Percentiles rank a stretch among this genome's conserved stretches.
phyloP scores from a whole-genome alignment of 148 eudicot species.

The Chenopodium formosanum region DNA sequence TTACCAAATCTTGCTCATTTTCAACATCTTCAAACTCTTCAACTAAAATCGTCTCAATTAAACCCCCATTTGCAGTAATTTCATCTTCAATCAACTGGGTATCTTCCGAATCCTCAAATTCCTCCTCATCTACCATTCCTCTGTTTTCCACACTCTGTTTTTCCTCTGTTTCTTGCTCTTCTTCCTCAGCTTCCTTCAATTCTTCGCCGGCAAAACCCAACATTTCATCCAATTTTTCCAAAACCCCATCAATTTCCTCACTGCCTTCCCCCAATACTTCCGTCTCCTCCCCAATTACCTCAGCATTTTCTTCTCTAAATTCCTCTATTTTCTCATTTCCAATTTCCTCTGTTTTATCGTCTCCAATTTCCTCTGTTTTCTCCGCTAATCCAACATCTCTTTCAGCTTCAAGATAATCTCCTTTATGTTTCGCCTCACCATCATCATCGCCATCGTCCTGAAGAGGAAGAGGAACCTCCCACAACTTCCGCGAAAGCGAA shows the following conservation, averaged over 20 bases:
- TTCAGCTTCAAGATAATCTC: slow-evolving; percentile 17
- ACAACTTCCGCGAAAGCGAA: slow-evolving; percentile 55
- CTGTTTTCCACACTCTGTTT: slow-evolving; percentile 9
- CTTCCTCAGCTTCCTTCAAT: slow-evolving; percentile 6
- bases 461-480: slow-evolving; percentile 30
- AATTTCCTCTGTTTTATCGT: background rate
- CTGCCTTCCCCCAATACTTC: background rate
- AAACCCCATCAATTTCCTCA: background rate
- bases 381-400: background rate
- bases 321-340: background rate
- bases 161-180: slow-evolving; percentile 13
- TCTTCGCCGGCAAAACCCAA: slow-evolving; percentile 9
- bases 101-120: background rate
- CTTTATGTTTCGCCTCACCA: background rate
- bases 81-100: slow-evolving; percentile 19
- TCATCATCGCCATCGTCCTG: slow-evolving; percentile 19
- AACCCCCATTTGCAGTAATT: slow-evolving; percentile 3
- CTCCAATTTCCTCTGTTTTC: slow-evolving; percentile 11
- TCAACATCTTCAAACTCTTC: slow-evolving; percentile 27
- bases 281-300: slow-evolving; percentile 18
- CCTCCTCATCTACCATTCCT: background rate
- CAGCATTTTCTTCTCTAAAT: background rate
- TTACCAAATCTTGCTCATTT: slow-evolving; percentile 22
- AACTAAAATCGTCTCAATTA: slow-evolving; percentile 12
- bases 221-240: slow-evolving; percentile 11